A percentile compares a stretch with the other conserved stretches of the same genome.
phyloP scores from a whole-genome alignment of 164 flowering plant species.

The Nymphaea colorata region DNA sequence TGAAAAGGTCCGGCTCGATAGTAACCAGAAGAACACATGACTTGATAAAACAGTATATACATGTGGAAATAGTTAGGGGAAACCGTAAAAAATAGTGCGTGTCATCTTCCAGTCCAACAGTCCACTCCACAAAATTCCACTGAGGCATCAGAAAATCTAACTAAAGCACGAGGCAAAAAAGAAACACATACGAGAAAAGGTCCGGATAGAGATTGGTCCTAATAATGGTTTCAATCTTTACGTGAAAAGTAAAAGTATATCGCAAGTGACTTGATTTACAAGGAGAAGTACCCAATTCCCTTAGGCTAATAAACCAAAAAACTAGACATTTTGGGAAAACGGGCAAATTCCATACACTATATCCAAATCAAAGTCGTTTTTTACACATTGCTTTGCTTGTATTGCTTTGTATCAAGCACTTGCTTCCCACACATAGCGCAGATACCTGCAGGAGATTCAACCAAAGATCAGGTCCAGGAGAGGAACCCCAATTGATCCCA shows the following conservation, averaged over 20 bases:
- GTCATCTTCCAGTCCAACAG: background rate
- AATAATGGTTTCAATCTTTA: background rate
- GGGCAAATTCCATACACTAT: background rate
- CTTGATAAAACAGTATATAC: background rate
- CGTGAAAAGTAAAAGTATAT: too few species aligned
- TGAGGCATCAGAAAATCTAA: background rate
- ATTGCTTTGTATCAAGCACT: slow-evolving; percentile 77
- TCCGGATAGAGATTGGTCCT: background rate
- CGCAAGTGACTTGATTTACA: background rate
- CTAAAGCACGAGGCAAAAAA: background rate
- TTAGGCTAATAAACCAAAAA: background rate
- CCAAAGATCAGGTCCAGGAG: background rate
- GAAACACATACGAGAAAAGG: background rate
- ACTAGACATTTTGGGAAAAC: background rate
- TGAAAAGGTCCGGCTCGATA: background rate
- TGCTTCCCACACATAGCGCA: slow-evolving; percentile 99
- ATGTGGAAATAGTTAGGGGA: background rate
- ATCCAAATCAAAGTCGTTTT: background rate
- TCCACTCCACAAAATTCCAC: background rate
- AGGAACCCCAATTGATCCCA: slow-evolving; percentile 3
- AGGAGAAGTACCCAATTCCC: background rate
- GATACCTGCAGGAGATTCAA: slow-evolving; percentile 47
- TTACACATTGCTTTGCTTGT: slow-evolving; percentile 91
- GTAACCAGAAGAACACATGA: background rate
- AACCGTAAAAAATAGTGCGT: background rate